Conservation (phyloP, 2,329 filamentous ascomycete genomes). For the Xylaria sp. region DNA sequence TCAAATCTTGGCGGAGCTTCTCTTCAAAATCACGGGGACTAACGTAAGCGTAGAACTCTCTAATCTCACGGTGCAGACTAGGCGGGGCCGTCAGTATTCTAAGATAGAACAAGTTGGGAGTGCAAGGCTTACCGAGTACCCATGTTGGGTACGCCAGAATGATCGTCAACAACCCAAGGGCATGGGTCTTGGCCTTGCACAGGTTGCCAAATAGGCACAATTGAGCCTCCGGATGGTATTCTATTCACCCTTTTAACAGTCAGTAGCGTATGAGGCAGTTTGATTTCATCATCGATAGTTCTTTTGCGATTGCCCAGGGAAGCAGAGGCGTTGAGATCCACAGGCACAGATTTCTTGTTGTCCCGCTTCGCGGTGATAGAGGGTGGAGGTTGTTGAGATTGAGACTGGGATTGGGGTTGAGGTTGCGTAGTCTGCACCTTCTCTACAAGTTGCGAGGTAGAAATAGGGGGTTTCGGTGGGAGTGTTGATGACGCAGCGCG, state of each 20-base stretch:
- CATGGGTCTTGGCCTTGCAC: slow-evolving; percentile 55
- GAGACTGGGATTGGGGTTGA: slow-evolving; percentile 4
- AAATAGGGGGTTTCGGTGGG: slow-evolving; percentile 35
- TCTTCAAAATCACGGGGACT: slow-evolving; percentile 81
- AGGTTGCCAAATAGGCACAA: slow-evolving; percentile 64
- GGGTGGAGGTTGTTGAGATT: not conserved
- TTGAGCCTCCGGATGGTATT: slow-evolving; percentile 60
- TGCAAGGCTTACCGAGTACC: slow-evolving; percentile 63
- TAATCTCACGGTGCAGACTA: slow-evolving; percentile 88
- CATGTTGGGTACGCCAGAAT: slow-evolving; percentile 63
- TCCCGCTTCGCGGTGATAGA: slow-evolving; percentile 24
- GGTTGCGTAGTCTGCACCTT: slow-evolving; percentile 4
- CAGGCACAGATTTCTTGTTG: slow-evolving; percentile 33
- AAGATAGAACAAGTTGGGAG: not conserved
- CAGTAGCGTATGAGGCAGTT: slow-evolving; percentile 63
- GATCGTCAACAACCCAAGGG: slow-evolving; percentile 72
- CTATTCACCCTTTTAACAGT: slow-evolving; percentile 58
- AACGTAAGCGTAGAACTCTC: slow-evolving; percentile 89
- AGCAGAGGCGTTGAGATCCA: slow-evolving; percentile 54
- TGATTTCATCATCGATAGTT: slow-evolving; percentile 75
- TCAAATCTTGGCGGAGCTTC: slow-evolving; percentile 75
- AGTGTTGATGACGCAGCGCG: slow-evolving; percentile 35
- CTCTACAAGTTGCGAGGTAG: slow-evolving; percentile 13
- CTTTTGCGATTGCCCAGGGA: slow-evolving; percentile 77
- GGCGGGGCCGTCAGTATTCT: slow-evolving; percentile 25